Percentiles rank a stretch among this genome's conserved stretches.
Evolutionary conservation across 768 basidiomycete species (phyloP).

Genomic region (Lactifluus piperatus): DNA sequence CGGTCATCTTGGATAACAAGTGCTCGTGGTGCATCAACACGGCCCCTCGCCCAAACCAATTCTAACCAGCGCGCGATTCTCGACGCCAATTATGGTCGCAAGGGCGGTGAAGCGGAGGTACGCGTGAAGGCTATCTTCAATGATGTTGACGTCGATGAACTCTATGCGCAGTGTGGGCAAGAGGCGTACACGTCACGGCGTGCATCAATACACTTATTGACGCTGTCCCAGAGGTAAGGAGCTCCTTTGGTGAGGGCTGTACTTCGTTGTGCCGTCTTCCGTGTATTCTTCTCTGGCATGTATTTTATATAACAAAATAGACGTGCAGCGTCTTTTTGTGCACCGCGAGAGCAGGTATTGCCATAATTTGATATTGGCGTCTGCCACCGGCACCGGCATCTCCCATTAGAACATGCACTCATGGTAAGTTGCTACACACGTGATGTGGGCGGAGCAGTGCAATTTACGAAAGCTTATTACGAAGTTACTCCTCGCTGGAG

Average conservation of each 20-base stretch:
- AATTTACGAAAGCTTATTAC: no score
- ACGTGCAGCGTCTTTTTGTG: no score
- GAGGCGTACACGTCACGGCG: slow-evolving; percentile 67
- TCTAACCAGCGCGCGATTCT: slow-evolving; percentile 49
- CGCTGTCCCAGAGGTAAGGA: slow-evolving; percentile 51
- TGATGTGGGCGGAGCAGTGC: no score
- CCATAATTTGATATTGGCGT: no score
- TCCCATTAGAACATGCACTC: no score
- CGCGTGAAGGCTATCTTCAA: slow-evolving; percentile 65
- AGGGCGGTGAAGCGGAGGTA: slow-evolving; percentile 46
- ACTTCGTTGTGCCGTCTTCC: slow-evolving; percentile 64
- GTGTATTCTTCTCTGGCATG: slow-evolving; percentile 48
- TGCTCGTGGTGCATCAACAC: slow-evolving; percentile 95
- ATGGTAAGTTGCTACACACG: no score
- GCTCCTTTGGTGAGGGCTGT: slow-evolving; percentile 28
- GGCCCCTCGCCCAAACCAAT: slow-evolving; percentile 52
- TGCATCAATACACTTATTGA: slow-evolving; percentile 63
- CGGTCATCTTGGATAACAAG: slow-evolving; percentile 98
- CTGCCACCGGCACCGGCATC: no score
- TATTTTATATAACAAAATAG: no score
- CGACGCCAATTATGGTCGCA: slow-evolving; percentile 61
- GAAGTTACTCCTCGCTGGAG: no score
- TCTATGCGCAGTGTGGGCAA: slow-evolving; percentile 55
- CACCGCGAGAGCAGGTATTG: no score
- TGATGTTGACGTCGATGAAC: slow-evolving; percentile 46